These are phyloP conservation scores for Tritrichomonas foetus DNA, from an alignment of 208 protist genomes.

Conservation along the genomic window DNA sequence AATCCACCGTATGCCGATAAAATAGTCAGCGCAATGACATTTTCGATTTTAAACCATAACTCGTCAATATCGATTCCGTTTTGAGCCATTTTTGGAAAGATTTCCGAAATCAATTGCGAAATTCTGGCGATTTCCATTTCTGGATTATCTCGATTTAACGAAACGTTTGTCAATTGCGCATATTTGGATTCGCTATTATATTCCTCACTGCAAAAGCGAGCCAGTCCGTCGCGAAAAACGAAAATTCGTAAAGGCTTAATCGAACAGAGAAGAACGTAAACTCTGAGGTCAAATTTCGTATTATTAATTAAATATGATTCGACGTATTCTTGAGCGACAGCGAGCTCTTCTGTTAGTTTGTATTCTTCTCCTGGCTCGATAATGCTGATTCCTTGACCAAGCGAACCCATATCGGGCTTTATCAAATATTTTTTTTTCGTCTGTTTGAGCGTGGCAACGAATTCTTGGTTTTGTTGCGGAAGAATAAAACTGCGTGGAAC, in stretches of 20 bases:
- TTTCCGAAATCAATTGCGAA: neutral
- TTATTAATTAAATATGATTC: constrained; percentile 9
- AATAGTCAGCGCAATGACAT: neutral
- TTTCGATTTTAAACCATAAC: neutral
- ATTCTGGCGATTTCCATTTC: neutral
- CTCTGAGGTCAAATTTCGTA: constrained; percentile 17
- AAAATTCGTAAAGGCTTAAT: neutral
- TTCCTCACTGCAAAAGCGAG: neutral
- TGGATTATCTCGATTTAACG: neutral
- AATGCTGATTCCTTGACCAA: constrained; percentile 17
- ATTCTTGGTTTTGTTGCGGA: neutral
- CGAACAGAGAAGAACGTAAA: neutral
- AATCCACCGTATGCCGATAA: neutral
- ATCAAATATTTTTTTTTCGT: neutral
- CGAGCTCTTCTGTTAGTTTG: neutral
- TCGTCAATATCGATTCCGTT: neutral
- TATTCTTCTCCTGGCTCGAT: neutral
- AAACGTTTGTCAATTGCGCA: constrained; percentile 29
- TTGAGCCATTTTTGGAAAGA: neutral
- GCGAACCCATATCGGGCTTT: constrained; percentile 6
- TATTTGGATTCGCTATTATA: neutral
- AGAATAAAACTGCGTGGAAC: neutral
- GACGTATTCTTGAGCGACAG: constrained; percentile 29
- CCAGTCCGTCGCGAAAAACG: neutral
- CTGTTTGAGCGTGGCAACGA: neutral